Evolutionary conservation across 257 asterid genomes (phyloP).

Genomic region (Forsythia viridissima): DNA sequence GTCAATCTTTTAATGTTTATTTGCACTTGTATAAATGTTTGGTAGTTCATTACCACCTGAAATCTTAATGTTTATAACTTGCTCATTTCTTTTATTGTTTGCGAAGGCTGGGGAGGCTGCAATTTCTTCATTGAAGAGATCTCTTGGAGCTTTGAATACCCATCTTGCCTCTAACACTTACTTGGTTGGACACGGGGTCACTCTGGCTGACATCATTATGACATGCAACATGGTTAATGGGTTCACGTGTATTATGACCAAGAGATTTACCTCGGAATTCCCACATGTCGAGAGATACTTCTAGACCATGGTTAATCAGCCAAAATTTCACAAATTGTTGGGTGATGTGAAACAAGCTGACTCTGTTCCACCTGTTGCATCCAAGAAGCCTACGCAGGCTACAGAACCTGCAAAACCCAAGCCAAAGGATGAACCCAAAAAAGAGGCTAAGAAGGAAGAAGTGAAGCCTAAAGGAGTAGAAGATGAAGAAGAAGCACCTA

Average conservation of each 20-base stretch:
- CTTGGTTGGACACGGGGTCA: conserved; percentile 75
- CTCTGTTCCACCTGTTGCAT: conserved; percentile 56
- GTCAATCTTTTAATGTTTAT: conserved; percentile 13
- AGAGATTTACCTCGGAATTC: conserved; percentile 73
- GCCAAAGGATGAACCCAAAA: conserved; percentile 61
- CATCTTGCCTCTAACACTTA: conserved; percentile 73
- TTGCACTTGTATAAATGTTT: background rate
- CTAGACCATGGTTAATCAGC: conserved; percentile 83
- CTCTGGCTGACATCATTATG: conserved; percentile 74
- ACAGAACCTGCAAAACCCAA: conserved; percentile 63
- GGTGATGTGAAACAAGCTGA: conserved; percentile 62
- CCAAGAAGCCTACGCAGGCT: conserved; percentile 57
- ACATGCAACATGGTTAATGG: conserved; percentile 61
- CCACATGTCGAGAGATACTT: conserved; percentile 87
- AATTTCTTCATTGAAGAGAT: conserved; percentile 61
- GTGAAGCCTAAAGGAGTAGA: conserved; percentile 44
- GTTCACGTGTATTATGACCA: conserved; percentile 51
- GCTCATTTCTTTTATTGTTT: background rate
- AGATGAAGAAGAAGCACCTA: conserved; percentile 76
- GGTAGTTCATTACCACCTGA: background rate
- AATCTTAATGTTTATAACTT: background rate
- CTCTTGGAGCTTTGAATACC: conserved; percentile 63
- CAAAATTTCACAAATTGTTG: conserved; percentile 58
- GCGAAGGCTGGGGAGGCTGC: conserved; percentile 72
- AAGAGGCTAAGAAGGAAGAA: conserved; percentile 61